phyloP scores from a whole-genome alignment of 306 rosid species.

The Pyrus pyrifolia region DNA sequence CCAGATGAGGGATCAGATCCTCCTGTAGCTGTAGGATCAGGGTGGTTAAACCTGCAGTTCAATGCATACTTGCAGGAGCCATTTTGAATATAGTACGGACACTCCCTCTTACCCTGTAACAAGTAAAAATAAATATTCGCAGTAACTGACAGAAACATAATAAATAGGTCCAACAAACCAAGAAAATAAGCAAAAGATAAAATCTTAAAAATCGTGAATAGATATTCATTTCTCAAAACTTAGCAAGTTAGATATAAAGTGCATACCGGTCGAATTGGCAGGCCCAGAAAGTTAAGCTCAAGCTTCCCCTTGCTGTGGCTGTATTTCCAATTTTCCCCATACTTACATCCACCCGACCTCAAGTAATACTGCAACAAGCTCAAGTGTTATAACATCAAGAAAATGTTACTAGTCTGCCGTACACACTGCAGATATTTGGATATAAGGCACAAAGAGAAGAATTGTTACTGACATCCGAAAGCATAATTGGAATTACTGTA shows the following conservation, averaged over 20 bases:
- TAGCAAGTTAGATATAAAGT: not conserved
- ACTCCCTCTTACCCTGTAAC: constrained; percentile 78
- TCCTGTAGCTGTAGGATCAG: constrained; percentile 74
- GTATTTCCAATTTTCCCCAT: constrained; percentile 73
- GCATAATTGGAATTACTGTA: not conserved
- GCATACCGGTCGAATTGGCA: constrained; percentile 84
- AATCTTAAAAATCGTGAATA: not conserved
- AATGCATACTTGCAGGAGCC: constrained; percentile 93
- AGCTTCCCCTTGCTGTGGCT: constrained; percentile 52
- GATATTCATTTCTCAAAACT: not conserved
- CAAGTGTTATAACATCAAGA: constrained; percentile 12
- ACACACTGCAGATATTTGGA: not conserved
- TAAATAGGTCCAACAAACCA: not conserved
- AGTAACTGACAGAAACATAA: not conserved
- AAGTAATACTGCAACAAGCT: constrained; percentile 65
- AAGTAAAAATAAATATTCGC: constrained; percentile 7
- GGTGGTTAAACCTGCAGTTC: constrained; percentile 92
- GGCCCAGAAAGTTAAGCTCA: constrained; percentile 77
- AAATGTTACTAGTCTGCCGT: constrained; percentile 15
- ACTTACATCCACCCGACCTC: constrained; percentile 86
- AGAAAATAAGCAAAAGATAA: not conserved
- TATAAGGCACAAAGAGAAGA: constrained; percentile 2
- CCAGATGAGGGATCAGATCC: constrained; percentile 53
- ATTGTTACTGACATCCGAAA: constrained; percentile 2
- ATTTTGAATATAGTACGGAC: constrained; percentile 88